Base-by-base conservation (phyloP, 1,284 basidiomycete species). In the Ustilago loliicola region DNA sequence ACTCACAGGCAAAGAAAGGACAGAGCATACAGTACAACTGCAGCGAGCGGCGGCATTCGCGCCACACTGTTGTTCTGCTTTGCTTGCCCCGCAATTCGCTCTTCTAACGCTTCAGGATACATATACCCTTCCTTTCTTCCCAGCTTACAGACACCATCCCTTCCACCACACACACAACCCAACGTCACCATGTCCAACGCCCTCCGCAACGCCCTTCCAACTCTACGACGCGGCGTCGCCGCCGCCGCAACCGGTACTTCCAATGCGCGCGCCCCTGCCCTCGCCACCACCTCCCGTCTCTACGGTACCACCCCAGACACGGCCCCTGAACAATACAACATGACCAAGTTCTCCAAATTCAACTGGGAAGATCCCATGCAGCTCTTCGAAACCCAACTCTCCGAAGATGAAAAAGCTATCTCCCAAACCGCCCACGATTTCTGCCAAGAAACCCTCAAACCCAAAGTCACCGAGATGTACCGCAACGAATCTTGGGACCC, bases 321-420 rank as follows among this genome's bases (percentile, higher is more conserved):
- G 0, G 65, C 71, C 3, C 72, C 65, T 10, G 66, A 78, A 25
- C 25, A 67, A 32, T 82, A 74, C 65, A 66, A 76, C 66, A 82
- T 82, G 80, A 82, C 79, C 48, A 66, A 87, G 61, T 89, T 90
- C 80, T 88, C 88, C 55, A 90, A 90, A 76, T 93, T 91, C 81
- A 87, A 92, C 79, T 92, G 92, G 91, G 90, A 93, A 89, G 92
- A 79, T 47, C 82, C 83, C 27, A 61, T 72, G 54, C 19, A 60
- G 10, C 32, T 63, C 29, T 69, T 70, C 64, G 47, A 68, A 19
- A 61, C 83, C 48, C 66, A 73, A n/a, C 88, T 98, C 57, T 94
- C 93, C 0, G 94, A 96, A 50, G 96, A 98, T 56, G 96, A 98
- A 87, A 89, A 91, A 68, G 93, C 94, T 7, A 93, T 98, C 82